phyloP scores from a whole-genome alignment of 2,329 filamentous ascomycete genomes.

The Fusarium compactum region DNA sequence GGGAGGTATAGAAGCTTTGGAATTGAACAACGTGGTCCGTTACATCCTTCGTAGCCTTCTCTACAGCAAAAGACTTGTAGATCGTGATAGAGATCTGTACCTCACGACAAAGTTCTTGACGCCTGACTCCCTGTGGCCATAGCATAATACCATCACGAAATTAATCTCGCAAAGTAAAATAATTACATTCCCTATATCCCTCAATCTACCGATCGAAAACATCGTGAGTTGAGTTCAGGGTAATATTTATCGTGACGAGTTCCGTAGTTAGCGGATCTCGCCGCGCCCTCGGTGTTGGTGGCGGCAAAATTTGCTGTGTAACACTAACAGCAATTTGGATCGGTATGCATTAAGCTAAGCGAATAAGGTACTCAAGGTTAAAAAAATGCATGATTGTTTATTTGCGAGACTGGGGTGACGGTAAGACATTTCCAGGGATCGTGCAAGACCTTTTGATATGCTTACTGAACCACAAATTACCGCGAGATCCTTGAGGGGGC shows the following conservation, averaged over 20 bases:
- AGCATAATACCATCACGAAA: not conserved
- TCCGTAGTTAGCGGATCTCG: not conserved
- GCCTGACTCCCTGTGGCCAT: constrained; percentile 4
- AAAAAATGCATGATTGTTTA: constrained; percentile 31
- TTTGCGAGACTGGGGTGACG: not conserved
- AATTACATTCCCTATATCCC: not conserved
- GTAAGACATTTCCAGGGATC: constrained; percentile 18
- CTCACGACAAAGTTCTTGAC: not conserved
- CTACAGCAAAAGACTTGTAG: constrained; percentile 13
- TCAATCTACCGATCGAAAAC: not conserved
- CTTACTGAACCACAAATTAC: not conserved
- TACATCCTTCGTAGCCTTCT: constrained; percentile 12
- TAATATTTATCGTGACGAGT: not conserved
- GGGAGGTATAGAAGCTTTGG: not conserved
- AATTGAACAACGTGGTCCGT: not conserved
- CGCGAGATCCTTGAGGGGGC: not conserved
- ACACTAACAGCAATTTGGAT: not conserved
- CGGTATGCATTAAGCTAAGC: not conserved
- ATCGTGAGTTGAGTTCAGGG: not conserved
- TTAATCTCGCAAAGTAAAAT: not conserved
- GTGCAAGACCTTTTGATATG: not conserved
- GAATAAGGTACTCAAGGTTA: constrained; percentile 30
- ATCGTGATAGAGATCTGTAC: constrained; percentile 2
- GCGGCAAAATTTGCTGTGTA: constrained; percentile 1
- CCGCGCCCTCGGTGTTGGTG: too few relatives aligned